These are phyloP conservation scores for Sporothrix luriei DNA, from an alignment of 2,329 filamentous ascomycete species.

Conservation along the genomic window DNA sequence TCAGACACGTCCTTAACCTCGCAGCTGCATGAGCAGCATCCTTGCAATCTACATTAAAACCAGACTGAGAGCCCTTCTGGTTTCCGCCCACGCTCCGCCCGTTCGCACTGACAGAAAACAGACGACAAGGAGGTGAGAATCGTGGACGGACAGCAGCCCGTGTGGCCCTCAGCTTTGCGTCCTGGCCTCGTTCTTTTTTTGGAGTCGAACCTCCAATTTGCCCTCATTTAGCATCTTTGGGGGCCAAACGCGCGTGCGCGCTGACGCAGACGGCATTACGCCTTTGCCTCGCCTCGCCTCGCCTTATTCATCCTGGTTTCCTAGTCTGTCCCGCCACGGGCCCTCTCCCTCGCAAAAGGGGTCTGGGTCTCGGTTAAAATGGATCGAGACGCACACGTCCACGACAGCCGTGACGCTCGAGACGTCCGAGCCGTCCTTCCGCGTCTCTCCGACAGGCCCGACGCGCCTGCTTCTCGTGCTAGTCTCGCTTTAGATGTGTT, in stretches of 20 bases:
- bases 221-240: neutral
- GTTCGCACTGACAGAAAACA: slow-evolving; percentile 25
- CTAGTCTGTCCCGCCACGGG: slow-evolving; percentile 12
- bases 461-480: slow-evolving; percentile 36
- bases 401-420: slow-evolving; percentile 26
- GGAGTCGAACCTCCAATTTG: neutral
- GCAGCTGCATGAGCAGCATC: slow-evolving; percentile 7
- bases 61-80: neutral
- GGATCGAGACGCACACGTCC: slow-evolving; percentile 33
- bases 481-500: slow-evolving; percentile 31
- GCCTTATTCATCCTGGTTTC: neutral
- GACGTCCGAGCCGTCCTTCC: slow-evolving; percentile 34
- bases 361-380: slow-evolving; percentile 36
- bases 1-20: neutral
- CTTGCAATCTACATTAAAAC: slow-evolving; percentile 14
- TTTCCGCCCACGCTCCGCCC: slow-evolving; percentile 12
- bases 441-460: slow-evolving; percentile 34
- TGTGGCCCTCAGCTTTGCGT: slow-evolving; percentile 11
- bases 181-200: neutral
- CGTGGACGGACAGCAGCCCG: neutral
- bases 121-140: neutral
- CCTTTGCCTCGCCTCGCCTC: neutral
- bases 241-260: slow-evolving; percentile 16
- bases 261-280: neutral
- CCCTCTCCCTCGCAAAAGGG: slow-evolving; percentile 10